These are phyloP conservation scores for Sisymbrium altissimum DNA, from an alignment of 345 rosid genomes.

Conservation along the genomic window DNA sequence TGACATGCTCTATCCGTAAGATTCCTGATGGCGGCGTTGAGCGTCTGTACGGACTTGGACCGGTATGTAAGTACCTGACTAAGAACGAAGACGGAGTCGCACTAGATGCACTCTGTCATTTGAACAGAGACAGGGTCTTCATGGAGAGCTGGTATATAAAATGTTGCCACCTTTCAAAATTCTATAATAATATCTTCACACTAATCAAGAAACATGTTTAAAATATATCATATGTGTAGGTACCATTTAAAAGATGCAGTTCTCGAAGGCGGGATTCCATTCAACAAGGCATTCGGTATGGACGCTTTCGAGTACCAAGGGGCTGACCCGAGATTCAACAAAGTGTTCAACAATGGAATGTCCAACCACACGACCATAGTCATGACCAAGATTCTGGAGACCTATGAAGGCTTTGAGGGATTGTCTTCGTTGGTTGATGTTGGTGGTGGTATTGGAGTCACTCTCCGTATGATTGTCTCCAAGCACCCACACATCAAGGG, in stretches of 20 bases:
- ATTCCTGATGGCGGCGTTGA: slow-evolving; percentile 46
- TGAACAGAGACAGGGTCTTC: slow-evolving; percentile 73
- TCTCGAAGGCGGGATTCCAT: slow-evolving; percentile 69
- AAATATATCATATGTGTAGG: slow-evolving; percentile 30
- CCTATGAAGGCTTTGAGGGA: slow-evolving; percentile 61
- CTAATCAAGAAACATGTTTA: not conserved
- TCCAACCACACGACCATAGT: slow-evolving; percentile 56
- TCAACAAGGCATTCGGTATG: slow-evolving; percentile 69
- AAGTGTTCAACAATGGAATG: slow-evolving; percentile 70
- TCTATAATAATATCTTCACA: not conserved
- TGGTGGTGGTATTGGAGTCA: slow-evolving; percentile 77
- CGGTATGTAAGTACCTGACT: slow-evolving; percentile 70
- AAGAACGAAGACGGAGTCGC: too few relatives aligned
- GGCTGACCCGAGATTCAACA: slow-evolving; percentile 60
- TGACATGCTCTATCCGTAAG: slow-evolving; percentile 43
- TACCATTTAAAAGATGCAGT: slow-evolving; percentile 71
- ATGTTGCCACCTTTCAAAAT: not conserved
- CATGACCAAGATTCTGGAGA: slow-evolving; percentile 67
- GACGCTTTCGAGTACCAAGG: slow-evolving; percentile 68
- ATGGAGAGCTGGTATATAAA: slow-evolving; percentile 76
- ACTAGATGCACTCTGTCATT: too few relatives aligned
- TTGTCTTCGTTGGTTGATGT: slow-evolving; percentile 65
- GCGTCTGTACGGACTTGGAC: slow-evolving; percentile 63
- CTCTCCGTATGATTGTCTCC: slow-evolving; percentile 56
- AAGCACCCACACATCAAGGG: slow-evolving; percentile 63